Percentiles rank a stretch among this genome's conserved stretches.
phyloP scores from a whole-genome alignment of 106 monocot genomes.

The Iris macrosiphon region DNA sequence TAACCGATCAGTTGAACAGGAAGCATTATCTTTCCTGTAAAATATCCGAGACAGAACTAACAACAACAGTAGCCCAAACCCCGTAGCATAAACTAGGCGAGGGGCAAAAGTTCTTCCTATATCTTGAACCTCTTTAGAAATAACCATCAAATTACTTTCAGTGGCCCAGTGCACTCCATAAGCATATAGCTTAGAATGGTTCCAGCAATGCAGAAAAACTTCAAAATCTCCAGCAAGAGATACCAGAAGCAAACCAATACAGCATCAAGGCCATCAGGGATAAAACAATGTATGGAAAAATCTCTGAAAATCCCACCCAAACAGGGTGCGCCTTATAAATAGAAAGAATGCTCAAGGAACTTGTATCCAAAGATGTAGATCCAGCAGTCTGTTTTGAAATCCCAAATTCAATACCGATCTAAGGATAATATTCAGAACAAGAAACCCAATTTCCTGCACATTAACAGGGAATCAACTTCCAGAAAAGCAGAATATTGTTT shows the following conservation, averaged over 20 bases:
- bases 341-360: conserved; percentile 16
- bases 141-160: conserved; percentile 39
- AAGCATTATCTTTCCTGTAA: conserved; percentile 12
- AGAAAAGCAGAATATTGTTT: background rate
- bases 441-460: conserved; percentile 59
- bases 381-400: conserved; percentile 54
- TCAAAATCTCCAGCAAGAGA: conserved; percentile 20
- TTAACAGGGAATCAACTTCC: conserved; percentile 9
- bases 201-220: conserved; percentile 22
- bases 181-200: conserved; percentile 49
- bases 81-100: conserved; percentile 61
- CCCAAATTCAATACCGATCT: conserved; percentile 52
- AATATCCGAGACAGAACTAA: conserved; percentile 26
- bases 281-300: conserved; percentile 44
- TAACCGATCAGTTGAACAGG: conserved; percentile 20
- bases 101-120: conserved; percentile 55
- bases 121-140: conserved; percentile 21
- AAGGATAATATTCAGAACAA: conserved; percentile 54
- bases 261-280: conserved; percentile 30
- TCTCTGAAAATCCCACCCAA: conserved; percentile 27
- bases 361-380: conserved; percentile 17
- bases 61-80: conserved; percentile 41
- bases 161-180: conserved; percentile 62
- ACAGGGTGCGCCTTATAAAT: conserved; percentile 11
- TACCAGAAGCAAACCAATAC: conserved; percentile 17